phyloP scores from a whole-genome alignment of 345 rosid genomes.

The Bruguiera parviflora region DNA sequence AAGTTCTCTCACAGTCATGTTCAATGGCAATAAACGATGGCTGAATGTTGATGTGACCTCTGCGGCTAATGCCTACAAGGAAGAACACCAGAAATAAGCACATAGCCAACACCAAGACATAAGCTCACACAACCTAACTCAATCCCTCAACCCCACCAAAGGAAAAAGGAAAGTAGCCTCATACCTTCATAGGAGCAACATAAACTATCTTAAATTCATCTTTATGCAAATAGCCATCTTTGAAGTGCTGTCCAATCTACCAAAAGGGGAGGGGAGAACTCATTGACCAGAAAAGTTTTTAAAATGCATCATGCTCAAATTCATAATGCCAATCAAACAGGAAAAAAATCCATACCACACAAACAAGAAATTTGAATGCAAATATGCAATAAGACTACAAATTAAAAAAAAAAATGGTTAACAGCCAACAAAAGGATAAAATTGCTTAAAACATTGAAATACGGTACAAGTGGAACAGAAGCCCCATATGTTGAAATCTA shows the following conservation, averaged over 20 bases:
- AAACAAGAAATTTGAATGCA: not conserved
- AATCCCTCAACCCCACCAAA: not conserved
- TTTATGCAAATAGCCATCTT: conserved; percentile 90
- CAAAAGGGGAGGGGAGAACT: conserved; percentile 16
- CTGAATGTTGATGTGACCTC: conserved; percentile 92
- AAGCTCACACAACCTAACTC: conserved; percentile 7
- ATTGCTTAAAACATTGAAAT: not conserved
- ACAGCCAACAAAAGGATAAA: not conserved
- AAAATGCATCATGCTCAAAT: not conserved
- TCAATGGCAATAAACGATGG: conserved; percentile 83
- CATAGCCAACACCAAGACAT: not conserved
- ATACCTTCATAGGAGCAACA: conserved; percentile 99
- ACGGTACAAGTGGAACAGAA: no score
- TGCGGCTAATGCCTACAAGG: conserved; percentile 86
- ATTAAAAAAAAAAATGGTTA: not conserved
- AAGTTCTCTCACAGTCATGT: conserved; percentile 91
- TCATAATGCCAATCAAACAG: not conserved
- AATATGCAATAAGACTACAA: not conserved
- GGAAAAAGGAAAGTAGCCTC: not conserved
- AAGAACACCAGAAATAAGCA: conserved; percentile 14
- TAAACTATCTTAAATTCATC: conserved; percentile 94
- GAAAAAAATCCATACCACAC: not conserved
- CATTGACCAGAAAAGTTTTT: not conserved
- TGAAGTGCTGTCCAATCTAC: conserved; percentile 94
- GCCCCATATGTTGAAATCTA: no score